Evolutionary conservation across 306 rosid genomes (phyloP), one percentile per base, ranked within the genome.

Genomic region (Hippophae gyantsensis): DNA sequence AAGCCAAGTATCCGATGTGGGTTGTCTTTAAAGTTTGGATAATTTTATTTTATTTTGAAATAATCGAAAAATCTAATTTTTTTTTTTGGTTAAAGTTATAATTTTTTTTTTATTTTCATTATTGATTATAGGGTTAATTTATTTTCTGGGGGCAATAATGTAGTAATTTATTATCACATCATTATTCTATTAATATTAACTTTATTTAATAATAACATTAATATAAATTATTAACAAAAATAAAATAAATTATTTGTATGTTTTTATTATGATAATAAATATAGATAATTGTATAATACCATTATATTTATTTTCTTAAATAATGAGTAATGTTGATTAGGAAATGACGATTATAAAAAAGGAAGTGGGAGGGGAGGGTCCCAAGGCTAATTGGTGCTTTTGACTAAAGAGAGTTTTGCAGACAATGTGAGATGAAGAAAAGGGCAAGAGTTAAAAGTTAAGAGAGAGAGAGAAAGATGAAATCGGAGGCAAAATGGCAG

Each of bases 11-110:
- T 84, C 95, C 84, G 73, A 87, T 73, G 95, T 70, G 58, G 76
- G 53, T 65, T 82, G 80, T 88, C 94, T 90, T 85, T 86, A 77
- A 69, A 63, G 86, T 66, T 18, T 79, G 86, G 76, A 79, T 78
- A 79, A 78, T 61, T 72, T 69, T 62, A 41, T 56, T 64, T 65
- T 65, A 54, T 40, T 49, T 56, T 72, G 48, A 63, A 63, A 32
- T 32, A 32, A 32, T 32, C 3, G 5, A 32, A 32, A 32, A 32
- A 32, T 32, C 38, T 32, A 32, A 18, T 18, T 0, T 27, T 2
- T 2, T 32, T 32, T 32, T 32, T 32, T 32, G 38, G 38, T 32
- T 32, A 32, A 32, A 32, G 3, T 32, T 32, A 32, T 53, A 75
- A 61, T 63, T 67, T 48, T 43, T 56, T 62, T 43, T 56, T 25